Percentiles rank a stretch among this genome's conserved stretches.
phyloP scores from a whole-genome alignment of 2,329 filamentous ascomycete species.

The Xylariaceae sp. region DNA sequence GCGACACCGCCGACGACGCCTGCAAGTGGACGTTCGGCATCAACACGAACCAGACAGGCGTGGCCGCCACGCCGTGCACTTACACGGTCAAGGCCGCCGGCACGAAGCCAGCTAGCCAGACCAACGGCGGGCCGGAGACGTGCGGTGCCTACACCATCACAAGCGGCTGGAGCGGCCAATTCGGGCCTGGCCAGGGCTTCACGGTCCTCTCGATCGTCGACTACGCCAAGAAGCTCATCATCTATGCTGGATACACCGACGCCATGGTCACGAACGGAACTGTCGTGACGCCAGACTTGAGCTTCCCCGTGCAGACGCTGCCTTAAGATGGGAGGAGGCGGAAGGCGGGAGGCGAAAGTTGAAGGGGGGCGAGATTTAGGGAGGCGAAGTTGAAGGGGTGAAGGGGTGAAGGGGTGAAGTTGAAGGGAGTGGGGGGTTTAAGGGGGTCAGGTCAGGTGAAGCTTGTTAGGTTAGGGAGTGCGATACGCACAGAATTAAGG shows the following conservation, averaged over 20 bases:
- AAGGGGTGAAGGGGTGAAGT: no score
- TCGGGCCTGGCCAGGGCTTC: conserved; percentile 48
- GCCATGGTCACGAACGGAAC: conserved; percentile 39
- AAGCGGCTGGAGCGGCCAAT: conserved; percentile 52
- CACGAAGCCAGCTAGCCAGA: conserved; percentile 31
- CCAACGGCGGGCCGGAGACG: conserved; percentile 30
- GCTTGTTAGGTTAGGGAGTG: no score
- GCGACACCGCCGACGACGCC: conserved; percentile 33
- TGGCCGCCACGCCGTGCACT: conserved; percentile 33
- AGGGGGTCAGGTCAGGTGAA: no score
- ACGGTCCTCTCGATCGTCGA: conserved; percentile 49
- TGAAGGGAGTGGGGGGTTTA: no score
- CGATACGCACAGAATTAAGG: no score
- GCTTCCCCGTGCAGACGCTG: conserved; percentile 27
- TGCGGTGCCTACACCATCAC: conserved; percentile 49
- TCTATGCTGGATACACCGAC: conserved; percentile 51
- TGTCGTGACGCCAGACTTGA: conserved; percentile 44
- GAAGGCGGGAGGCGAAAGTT: not conserved
- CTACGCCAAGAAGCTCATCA: conserved; percentile 39
- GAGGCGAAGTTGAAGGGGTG: no score
- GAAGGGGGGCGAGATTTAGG: no score
- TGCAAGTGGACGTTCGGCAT: conserved; percentile 40
- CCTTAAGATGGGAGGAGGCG: not conserved
- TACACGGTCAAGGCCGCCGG: conserved; percentile 32
- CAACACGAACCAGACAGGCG: conserved; percentile 30